Base-by-base conservation (phyloP, 2,329 filamentous ascomycete genomes). In the Chalaropsis ovoidea region DNA sequence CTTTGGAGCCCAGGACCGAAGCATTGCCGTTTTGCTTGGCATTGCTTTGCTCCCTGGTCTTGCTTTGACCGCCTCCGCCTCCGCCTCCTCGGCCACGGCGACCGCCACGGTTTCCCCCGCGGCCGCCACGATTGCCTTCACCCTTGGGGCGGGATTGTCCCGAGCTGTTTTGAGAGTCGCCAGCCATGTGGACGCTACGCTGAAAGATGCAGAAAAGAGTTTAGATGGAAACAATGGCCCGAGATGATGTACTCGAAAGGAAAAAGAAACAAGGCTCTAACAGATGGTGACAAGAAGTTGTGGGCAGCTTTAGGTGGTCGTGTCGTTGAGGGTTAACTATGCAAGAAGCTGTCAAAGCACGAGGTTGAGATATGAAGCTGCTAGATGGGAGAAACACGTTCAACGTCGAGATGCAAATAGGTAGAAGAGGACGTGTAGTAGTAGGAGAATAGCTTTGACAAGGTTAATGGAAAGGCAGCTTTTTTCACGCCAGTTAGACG, bases 161-260 rank as follows among this genome's bases (percentile, higher is more conserved):
- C 35, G 41, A 39, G 6, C 39, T 42, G 64, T 61, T 45, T 24
- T 65, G 66, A 42, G 56, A 62, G 49, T 64, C 47, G 39, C 62
- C 52, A 64, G 62, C 17, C 66, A 67, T 67, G 22, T 58, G 54
- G 27, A 11, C 24, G 15, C 54, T 58, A 35, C 31, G 31, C 17
- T 35, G 27, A n/a, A 58, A 35, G 54, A 35, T 19, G 31, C 17
- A 58, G 54, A 35, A 58, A 31, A 31, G 52, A 39, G 8, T 5
- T 4, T 35, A 39, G 47, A 52, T 15, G 24, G 19, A 52, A 52
- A 27, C 19, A 24, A 52, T 19, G n/a, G 47, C 22, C 24, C 47
- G 19, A 52, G 47, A 52, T 52, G 47, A 52, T 52, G 10, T 19
- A 52, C 45, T 19, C n/a, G 11, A 19, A 49, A 49, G 22, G 45